Percentiles rank a stretch among this genome's conserved stretches.
Evolutionary conservation across 257 asterid species (phyloP).

Genomic region (Paulownia fortunei): DNA sequence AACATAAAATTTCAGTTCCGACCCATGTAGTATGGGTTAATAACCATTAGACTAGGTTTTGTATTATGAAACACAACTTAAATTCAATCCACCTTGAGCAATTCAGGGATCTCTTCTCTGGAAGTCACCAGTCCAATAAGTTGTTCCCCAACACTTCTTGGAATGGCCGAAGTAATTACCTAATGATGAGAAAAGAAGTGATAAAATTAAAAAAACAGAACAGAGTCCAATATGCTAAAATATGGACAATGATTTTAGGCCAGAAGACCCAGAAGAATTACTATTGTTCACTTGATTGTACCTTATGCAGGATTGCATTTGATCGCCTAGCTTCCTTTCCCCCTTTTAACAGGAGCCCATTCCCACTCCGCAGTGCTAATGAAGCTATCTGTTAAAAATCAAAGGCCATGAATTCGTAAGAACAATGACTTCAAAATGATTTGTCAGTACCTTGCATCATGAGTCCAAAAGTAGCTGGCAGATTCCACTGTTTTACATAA

Average conservation of each 20-base stretch:
- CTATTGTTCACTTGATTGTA: conserved; percentile 27
- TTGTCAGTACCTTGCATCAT: background rate
- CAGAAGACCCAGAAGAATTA: background rate
- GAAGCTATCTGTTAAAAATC: conserved; percentile 70
- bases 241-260: background rate
- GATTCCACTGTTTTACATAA: background rate
- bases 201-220: background rate
- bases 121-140: conserved; percentile 85
- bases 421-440: background rate
- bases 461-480: background rate
- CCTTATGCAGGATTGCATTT: conserved; percentile 80
- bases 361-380: conserved; percentile 85
- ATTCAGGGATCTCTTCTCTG: conserved; percentile 83
- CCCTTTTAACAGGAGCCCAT: conserved; percentile 83
- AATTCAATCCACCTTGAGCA: conserved; percentile 63
- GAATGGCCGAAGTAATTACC: conserved; percentile 79
- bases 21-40: conserved; percentile 10
- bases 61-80: conserved; percentile 8
- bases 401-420: conserved; percentile 18
- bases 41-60: conserved; percentile 7
- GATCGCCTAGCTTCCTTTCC: conserved; percentile 87
- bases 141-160: conserved; percentile 66
- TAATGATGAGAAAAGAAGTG: conserved; percentile 35
- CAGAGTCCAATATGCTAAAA: background rate
- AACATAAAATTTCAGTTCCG: conserved; percentile 35